phyloP scores from a whole-genome alignment of 2,329 filamentous ascomycete species.

The Stagonosporopsis rhizophila region DNA sequence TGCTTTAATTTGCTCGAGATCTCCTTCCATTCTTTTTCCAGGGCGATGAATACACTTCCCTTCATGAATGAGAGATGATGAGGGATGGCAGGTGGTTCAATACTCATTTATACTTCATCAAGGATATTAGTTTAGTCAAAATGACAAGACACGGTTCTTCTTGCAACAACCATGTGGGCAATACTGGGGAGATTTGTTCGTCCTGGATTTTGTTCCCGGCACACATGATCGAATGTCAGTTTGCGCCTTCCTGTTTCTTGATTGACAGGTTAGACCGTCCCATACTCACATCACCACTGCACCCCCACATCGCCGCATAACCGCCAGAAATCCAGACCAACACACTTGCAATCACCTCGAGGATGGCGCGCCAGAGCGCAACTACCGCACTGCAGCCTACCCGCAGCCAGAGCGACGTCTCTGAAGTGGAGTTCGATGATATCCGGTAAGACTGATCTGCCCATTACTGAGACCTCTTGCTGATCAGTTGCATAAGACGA shows the following conservation, averaged over 20 bases:
- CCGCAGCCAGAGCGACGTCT: conserved; percentile 6
- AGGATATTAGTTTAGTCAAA: background rate
- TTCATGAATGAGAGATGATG: background rate
- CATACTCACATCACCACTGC: conserved; percentile 1
- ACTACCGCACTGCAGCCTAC: conserved; percentile 1
- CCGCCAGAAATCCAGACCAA: background rate
- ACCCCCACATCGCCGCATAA: background rate
- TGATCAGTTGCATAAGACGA: conserved; percentile 21
- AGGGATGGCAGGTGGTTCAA: background rate
- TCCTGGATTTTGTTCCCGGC: no score
- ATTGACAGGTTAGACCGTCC: background rate
- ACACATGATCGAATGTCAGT: background rate
- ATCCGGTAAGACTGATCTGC: conserved; percentile 32
- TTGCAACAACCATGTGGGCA: background rate
- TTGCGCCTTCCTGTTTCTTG: background rate
- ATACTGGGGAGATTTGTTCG: background rate
- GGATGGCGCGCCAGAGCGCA: conserved; percentile 28
- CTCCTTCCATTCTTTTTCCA: conserved; percentile 2
- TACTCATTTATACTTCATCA: background rate
- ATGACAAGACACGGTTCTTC: conserved; percentile 5
- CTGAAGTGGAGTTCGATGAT: conserved; percentile 26
- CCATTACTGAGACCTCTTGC: background rate
- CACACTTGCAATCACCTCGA: background rate
- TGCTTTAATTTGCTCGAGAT: background rate
- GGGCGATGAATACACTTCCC: background rate